These are phyloP conservation scores for Sporothrix globosa DNA, from an alignment of 2,329 filamentous ascomycete species.

Conservation along the genomic window DNA sequence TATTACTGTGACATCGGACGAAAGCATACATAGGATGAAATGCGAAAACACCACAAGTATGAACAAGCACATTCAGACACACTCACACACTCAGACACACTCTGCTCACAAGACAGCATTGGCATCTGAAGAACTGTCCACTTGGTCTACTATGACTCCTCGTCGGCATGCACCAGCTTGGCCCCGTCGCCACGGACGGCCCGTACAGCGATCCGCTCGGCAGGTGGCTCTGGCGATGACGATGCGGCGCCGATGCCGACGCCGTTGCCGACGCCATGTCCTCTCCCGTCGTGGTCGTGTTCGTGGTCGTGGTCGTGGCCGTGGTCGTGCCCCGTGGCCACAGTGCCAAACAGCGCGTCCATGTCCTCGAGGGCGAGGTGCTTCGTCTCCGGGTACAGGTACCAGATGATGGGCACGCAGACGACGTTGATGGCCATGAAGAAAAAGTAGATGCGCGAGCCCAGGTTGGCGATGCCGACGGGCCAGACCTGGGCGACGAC, in stretches of 20 bases:
- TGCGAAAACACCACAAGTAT: too few species aligned
- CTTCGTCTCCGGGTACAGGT: conserved; percentile 55
- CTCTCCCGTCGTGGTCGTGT: background rate
- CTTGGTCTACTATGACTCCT: background rate
- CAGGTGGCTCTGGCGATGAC: background rate
- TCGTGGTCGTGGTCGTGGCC: background rate
- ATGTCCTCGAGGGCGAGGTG: conserved; percentile 55
- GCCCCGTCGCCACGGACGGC: conserved; percentile 4
- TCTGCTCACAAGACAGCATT: too few species aligned
- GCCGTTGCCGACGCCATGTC: too few species aligned
- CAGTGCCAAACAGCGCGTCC: conserved; percentile 48
- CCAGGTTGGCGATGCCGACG: conserved; percentile 54
- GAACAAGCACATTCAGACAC: too few species aligned
- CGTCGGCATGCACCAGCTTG: conserved; percentile 17
- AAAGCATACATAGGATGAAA: too few species aligned
- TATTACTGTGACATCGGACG: too few species aligned
- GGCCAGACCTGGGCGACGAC: conserved; percentile 60
- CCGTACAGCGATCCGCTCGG: background rate
- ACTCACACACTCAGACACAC: too few species aligned
- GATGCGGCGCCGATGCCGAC: background rate
- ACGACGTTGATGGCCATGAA: conserved; percentile 58
- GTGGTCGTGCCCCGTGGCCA: background rate
- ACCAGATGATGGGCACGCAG: conserved; percentile 51
- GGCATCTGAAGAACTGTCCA: background rate
- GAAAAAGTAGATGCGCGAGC: conserved; percentile 59